Conservation (phyloP, 2,329 filamentous ascomycete species). For the Pseudogymnoascus destructans region DNA sequence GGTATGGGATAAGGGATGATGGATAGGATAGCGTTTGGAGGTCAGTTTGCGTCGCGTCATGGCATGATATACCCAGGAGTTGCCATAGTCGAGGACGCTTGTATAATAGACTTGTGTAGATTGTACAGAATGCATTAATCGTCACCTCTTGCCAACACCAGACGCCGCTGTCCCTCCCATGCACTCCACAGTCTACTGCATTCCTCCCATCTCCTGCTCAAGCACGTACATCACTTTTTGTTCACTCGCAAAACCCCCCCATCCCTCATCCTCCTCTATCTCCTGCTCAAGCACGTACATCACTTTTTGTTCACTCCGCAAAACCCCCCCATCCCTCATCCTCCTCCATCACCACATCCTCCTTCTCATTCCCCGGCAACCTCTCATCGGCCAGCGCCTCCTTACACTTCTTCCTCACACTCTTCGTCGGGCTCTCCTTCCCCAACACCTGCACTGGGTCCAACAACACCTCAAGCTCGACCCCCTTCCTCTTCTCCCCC, state of each 20-base stretch:
- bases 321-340: slow-evolving; percentile 28
- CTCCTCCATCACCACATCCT: slow-evolving; percentile 27
- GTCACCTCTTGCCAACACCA: slow-evolving; percentile 17
- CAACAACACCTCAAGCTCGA: slow-evolving; percentile 29
- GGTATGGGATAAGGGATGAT: neutral
- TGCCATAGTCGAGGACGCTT: neutral
- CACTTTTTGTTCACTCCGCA: slow-evolving; percentile 18
- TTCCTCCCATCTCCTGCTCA: neutral
- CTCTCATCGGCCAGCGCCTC: slow-evolving; percentile 64
- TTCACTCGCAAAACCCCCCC: too few relatives aligned
- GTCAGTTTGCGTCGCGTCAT: slow-evolving; percentile 11
- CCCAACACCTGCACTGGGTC: slow-evolving; percentile 32
- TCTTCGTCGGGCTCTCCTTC: slow-evolving; percentile 50
- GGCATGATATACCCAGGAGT: slow-evolving; percentile 14
- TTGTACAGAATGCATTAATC: slow-evolving; percentile 13
- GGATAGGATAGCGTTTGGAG: slow-evolving; percentile 1
- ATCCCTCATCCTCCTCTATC: too few relatives aligned
- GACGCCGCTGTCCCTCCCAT: slow-evolving; percentile 3
- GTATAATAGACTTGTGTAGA: slow-evolving; percentile 10
- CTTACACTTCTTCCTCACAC: slow-evolving; percentile 54
- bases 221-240: neutral
- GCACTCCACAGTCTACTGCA: neutral
- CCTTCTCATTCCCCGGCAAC: slow-evolving; percentile 46
- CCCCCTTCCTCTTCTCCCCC: slow-evolving; percentile 27
- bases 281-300: neutral